Evolutionary conservation across 805 yeast genomes (phyloP).

Genomic region (Kuraishia hungarica): DNA sequence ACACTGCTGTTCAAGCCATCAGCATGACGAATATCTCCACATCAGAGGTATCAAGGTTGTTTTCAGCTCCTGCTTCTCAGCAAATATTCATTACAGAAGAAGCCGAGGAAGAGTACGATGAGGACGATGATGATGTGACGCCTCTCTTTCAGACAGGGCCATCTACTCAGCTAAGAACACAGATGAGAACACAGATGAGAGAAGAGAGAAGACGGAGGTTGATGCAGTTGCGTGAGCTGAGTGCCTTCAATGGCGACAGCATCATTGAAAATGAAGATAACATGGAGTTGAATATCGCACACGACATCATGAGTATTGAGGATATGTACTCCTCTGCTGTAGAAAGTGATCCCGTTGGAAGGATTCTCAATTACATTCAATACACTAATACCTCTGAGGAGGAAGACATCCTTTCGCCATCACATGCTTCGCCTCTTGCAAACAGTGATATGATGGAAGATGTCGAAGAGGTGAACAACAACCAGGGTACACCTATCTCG

Average conservation of each 20-base stretch:
- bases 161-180: background rate
- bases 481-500: background rate
- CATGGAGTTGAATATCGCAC: background rate
- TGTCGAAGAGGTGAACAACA: background rate
- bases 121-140: background rate
- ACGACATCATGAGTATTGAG: background rate
- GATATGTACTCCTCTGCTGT: background rate
- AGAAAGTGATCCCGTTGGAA: background rate
- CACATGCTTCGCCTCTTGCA: background rate
- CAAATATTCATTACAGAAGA: background rate
- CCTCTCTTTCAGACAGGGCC: background rate
- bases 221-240: background rate
- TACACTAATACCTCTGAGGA: background rate
- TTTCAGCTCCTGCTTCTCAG: background rate
- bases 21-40: background rate
- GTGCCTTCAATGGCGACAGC: background rate
- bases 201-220: slow-evolving; percentile 1
- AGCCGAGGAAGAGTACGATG: background rate
- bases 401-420: background rate
- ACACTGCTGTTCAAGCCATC: background rate
- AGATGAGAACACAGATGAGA: background rate
- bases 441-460: background rate
- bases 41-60: background rate
- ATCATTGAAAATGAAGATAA: background rate
- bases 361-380: background rate